These are phyloP conservation scores for Solanum ossicruentum DNA, from an alignment of 257 asterid genomes.

Conservation along the genomic window DNA sequence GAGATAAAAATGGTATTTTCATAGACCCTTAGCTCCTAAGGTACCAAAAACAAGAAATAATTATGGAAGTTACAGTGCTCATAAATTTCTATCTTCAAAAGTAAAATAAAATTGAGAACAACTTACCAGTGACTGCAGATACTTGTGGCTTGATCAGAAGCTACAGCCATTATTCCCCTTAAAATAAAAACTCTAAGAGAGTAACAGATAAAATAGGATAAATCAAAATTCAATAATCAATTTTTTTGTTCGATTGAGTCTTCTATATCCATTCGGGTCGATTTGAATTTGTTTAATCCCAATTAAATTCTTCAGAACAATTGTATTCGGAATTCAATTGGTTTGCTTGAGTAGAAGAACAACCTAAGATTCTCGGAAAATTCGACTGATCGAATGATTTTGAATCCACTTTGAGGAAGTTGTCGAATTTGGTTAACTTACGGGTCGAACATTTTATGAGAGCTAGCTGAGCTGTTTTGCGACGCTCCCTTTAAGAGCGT, in stretches of 20 bases:
- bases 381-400: neutral
- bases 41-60: neutral
- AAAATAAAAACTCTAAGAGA: neutral
- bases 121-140: constrained; percentile 71
- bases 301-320: neutral
- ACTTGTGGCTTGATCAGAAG: constrained; percentile 53
- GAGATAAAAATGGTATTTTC: too few species aligned
- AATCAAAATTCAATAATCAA: neutral
- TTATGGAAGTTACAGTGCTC: neutral
- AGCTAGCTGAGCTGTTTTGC: neutral
- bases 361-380: neutral
- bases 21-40: neutral
- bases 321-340: neutral
- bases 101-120: neutral
- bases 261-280: neutral
- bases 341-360: neutral
- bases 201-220: neutral
- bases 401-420: neutral
- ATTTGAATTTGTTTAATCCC: neutral
- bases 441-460: neutral
- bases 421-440: neutral
- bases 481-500: too few species aligned
- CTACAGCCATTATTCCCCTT: constrained; percentile 39
- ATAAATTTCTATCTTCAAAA: neutral
- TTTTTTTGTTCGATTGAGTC: neutral